Evolutionary conservation across 345 rosid species (phyloP), one percentile per base, ranked within the genome.

Genomic region (Salix suchowensis): DNA sequence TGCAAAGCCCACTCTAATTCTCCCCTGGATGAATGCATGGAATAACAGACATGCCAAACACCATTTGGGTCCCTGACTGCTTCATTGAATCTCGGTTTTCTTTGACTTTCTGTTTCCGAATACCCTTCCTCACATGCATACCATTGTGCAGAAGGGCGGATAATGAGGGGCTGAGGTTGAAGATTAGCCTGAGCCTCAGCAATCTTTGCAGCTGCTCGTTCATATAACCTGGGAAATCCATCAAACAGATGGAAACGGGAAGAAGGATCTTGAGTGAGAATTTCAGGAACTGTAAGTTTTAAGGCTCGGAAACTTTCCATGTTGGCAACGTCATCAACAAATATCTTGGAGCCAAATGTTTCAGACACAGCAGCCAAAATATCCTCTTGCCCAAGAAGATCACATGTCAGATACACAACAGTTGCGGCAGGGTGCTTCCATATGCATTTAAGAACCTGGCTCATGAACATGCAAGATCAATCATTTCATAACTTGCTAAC

Each of bases 31-130:
- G 98, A 92, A 82, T 92, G 97, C 80, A 88, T 92, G 2, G 98
- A 91, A 81, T 91, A 94, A 76, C 97, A 94, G 48, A 91, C 92
- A 74, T 94, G 97, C 97, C 97, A 92, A 64, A 92, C 77, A 72
- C 98, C 94, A 83, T 82, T 89, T 79, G 89, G 85, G 68, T 91
- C 98, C 88, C 70, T 91, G 21, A 86, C 86, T 32, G 94, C 95
- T 85, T 91, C 95, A 78, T 71, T 72, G 24, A 85, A 87, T 83
- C 89, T 85, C 75, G 81, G 78, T 74, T 89, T 91, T 32, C 84
- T 83, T 30, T 76, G 83, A 65, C 79, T 83, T 21, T 71, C 86
- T 30, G 75, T 77, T 71, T 75, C 77, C 0, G 65, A 82, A 80
- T 70, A 71, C 66, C 83, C 91, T 68, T 88, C 91, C 44, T 86